Evolutionary conservation across 345 rosid genomes (phyloP), one percentile per base, ranked within the genome.

Genomic region (Citrus sp.): DNA sequence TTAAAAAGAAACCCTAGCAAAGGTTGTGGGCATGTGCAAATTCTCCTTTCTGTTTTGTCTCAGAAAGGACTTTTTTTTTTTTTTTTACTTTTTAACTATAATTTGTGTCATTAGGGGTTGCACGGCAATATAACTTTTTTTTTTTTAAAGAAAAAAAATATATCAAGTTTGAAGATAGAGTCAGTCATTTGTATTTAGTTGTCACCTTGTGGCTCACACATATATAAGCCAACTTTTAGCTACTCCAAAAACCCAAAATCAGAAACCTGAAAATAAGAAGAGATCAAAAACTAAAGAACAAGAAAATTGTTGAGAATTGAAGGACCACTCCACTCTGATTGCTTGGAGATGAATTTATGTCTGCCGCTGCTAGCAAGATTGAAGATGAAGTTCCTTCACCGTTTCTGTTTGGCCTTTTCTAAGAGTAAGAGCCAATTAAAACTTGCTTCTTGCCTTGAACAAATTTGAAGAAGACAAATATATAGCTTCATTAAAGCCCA

Each of bases 21-120:
- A 28, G 10, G 42, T 3, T 27, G 32, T 30, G n/a, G 28, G 71
- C 71, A 66, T 76, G 64, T 66, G 79, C 79, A 66, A n/a, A 64
- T 30, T 64, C 18, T 40, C 0, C 21, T 65, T 65, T 22, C 24
- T 76, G 34, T 76, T 46, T 24, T 76, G 35, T 34, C 64, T 1
- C n/a, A 46, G 30, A n/a, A 54, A 54, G 37, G 37, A 54, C 34
- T 34, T 66, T 35, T 27, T 42, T 42, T 10, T 10, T 2, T 42
- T 42, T 38, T 38, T 38, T 2, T 8, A 38, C 34, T 40, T 42
- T 28, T 63, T 2, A 27, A 46, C 21, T 62, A 8, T 27, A 46
- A 46, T 28, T 46, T 46, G 46, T 46, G 78, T 62, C 56, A 18
- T 18, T 51, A 18, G 56, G 56, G 7, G 19, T 18, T 18, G 24